Evolutionary conservation across 2,329 filamentous ascomycete species (phyloP).

Genomic region (Fusarium udum): DNA sequence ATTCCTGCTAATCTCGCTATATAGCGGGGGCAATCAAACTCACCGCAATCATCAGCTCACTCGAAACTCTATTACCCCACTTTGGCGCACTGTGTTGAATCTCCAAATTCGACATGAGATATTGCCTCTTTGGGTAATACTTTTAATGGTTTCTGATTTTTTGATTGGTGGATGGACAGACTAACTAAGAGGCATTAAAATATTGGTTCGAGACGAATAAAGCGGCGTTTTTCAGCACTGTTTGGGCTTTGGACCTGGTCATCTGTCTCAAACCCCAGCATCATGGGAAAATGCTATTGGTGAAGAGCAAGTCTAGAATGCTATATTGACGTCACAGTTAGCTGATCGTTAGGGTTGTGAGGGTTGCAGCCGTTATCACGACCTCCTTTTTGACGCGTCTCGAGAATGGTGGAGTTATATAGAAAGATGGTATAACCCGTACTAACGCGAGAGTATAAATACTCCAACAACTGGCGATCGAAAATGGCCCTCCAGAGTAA

Average conservation of each 20-base stretch:
- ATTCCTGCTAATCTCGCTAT: not conserved
- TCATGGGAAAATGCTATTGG: not conserved
- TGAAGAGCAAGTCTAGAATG: not conserved
- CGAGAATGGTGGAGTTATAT: not conserved
- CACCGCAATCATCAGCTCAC: not conserved
- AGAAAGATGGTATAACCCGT: not conserved
- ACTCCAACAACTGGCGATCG: not conserved
- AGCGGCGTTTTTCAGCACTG: not conserved
- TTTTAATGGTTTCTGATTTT: not conserved
- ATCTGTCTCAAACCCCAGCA: not conserved
- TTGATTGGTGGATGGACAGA: accelerated
- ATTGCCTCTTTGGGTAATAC: not conserved
- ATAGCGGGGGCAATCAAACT: not conserved
- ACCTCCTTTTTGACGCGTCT: not conserved
- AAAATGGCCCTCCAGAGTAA: too few relatives aligned
- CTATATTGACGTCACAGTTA: not conserved
- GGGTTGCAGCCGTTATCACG: not conserved
- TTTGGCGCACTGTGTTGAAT: not conserved
- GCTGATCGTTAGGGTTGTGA: not conserved
- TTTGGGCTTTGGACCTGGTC: not conserved
- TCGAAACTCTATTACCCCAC: too few relatives aligned
- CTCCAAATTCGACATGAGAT: not conserved
- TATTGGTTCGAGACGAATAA: not conserved
- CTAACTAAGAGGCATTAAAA: not conserved
- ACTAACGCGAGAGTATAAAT: not conserved